Evolutionary conservation across 78 protist species (phyloP).

Genomic region (Bodo saltans): DNA sequence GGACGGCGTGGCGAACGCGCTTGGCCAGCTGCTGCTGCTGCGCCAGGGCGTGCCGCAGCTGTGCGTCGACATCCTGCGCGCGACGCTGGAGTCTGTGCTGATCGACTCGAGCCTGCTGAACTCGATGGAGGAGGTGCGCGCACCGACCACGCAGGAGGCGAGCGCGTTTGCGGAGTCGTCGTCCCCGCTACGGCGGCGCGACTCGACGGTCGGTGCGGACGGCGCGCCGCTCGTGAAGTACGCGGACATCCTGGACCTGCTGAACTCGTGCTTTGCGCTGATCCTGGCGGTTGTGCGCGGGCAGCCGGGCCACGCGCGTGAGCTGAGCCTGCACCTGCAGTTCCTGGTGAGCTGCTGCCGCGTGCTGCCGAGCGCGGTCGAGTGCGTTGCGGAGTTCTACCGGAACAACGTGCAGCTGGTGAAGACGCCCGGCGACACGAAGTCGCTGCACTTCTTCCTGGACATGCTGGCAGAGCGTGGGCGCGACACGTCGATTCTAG

Average conservation of each 20-base stretch:
- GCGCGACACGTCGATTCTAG: too few species aligned
- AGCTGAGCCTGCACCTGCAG: not conserved
- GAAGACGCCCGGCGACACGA: not conserved
- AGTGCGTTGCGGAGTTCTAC: not conserved
- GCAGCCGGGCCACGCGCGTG: not conserved
- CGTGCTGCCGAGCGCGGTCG: not conserved
- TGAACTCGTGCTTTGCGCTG: not conserved
- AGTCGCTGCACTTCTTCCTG: not conserved
- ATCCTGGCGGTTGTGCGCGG: not conserved
- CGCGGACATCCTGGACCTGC: not conserved
- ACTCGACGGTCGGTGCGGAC: too few species aligned
- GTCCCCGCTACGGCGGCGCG: too few species aligned
- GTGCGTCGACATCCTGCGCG: not conserved
- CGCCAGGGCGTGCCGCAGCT: not conserved
- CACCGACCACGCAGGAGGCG: too few species aligned
- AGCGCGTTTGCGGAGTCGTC: too few species aligned
- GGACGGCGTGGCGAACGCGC: not conserved
- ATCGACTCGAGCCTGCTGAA: too few species aligned
- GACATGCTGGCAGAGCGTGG: not conserved
- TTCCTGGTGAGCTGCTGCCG: not conserved
- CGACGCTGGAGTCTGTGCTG: too few species aligned
- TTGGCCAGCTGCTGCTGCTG: not conserved
- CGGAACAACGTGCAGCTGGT: not conserved
- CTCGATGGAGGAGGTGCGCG: too few species aligned
- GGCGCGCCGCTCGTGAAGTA: not conserved